phyloP scores from a whole-genome alignment of 2,329 filamentous ascomycete genomes.

The Escovopsis weberi region DNA sequence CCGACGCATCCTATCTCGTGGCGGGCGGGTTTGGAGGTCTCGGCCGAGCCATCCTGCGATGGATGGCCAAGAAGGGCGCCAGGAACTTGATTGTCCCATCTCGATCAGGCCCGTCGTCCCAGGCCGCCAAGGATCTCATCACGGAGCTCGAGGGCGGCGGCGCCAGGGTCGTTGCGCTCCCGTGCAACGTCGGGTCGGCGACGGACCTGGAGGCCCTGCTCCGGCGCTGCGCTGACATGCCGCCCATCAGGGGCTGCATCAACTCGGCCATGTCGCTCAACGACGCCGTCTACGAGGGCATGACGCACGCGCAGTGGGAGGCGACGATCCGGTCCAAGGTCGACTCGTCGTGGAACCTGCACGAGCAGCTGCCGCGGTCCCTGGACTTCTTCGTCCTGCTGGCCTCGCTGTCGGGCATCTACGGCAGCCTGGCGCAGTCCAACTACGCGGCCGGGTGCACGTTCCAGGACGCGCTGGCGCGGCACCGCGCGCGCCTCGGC shows the following conservation, averaged over 20 bases:
- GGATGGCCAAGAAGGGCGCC: conserved; percentile 7
- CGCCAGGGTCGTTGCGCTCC: conserved; percentile 3
- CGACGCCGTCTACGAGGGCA: conserved; percentile 18
- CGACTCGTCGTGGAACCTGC: conserved; percentile 16
- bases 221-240: conserved; percentile 6
- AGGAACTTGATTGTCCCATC: conserved; percentile 17
- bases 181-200: conserved; percentile 8
- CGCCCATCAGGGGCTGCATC: conserved; percentile 13
- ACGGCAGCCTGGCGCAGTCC: conserved; percentile 19
- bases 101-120: conserved; percentile 11
- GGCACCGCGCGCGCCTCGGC: conserved; percentile 3
- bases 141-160: conserved; percentile 2
- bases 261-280: conserved; percentile 16
- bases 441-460: conserved; percentile 24
- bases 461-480: conserved; percentile 15
- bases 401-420: conserved; percentile 20
- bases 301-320: conserved; percentile 12
- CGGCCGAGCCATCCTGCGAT: conserved; percentile 9
- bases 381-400: conserved; percentile 25
- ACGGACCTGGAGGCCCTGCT: conserved; percentile 2
- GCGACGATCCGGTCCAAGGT: conserved; percentile 18
- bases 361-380: conserved; percentile 6
- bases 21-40: conserved; percentile 13
- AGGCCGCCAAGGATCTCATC: conserved; percentile 8
- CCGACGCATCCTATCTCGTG: conserved; percentile 9